phyloP scores from a whole-genome alignment of 345 rosid species.

The Microcos paniculata region DNA sequence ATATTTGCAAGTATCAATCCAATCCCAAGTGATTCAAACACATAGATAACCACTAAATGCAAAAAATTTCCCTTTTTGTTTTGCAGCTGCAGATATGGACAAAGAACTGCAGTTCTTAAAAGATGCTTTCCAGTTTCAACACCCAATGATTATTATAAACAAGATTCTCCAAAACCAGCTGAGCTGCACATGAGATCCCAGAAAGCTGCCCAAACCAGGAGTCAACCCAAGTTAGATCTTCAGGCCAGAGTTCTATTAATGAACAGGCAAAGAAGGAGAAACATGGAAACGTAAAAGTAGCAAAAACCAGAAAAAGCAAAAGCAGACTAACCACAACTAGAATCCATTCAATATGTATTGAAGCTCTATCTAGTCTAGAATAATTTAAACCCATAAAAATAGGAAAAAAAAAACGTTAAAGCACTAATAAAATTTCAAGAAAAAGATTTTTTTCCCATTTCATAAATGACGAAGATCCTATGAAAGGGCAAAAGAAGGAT shows the following conservation, averaged over 20 bases:
- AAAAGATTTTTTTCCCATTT: constrained; percentile 11
- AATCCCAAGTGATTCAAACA: neutral
- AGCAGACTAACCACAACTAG: neutral
- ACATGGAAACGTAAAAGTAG: neutral
- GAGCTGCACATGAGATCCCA: neutral
- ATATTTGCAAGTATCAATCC: neutral
- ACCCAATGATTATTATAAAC: neutral
- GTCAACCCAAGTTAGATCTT: constrained; percentile 4
- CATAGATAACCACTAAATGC: constrained; percentile 2
- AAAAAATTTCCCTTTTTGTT: constrained; percentile 7
- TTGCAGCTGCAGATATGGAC: neutral
- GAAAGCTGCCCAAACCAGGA: neutral
- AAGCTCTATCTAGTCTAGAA: neutral
- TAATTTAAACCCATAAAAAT: neutral
- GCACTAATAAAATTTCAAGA: neutral
- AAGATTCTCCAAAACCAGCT: constrained; percentile 7
- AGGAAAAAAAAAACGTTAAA: neutral
- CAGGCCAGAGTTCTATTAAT: neutral
- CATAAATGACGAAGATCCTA: neutral
- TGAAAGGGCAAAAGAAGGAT: neutral
- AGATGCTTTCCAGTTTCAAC: neutral
- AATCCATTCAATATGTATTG: constrained; percentile 1
- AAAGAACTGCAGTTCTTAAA: neutral
- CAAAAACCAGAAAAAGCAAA: neutral
- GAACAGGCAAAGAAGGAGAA: neutral